Evolutionary conservation across 371 early-diverging fungal genomes (phyloP), one percentile per base, ranked within the genome.

Genomic region (Circinella umbellata): DNA sequence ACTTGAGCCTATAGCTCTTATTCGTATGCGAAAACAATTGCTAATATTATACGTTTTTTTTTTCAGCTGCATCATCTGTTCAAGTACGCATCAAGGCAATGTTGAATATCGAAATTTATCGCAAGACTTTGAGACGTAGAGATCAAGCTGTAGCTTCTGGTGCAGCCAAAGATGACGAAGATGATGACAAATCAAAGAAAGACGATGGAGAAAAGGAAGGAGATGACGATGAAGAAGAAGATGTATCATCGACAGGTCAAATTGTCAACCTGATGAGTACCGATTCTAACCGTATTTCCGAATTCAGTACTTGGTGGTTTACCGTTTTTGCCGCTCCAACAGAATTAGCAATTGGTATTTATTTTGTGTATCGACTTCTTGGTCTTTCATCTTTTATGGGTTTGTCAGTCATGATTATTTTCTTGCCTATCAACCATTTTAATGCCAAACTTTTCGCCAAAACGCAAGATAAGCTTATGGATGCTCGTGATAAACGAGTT

Each of bases 251-350:
- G 3, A 77, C 86, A 5, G 96, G 96, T 34, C 89, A 88, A 35
- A 86, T 97, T 64, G 92, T 92, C 71, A 97, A 93, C 73, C 72
- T 97, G 65, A 91, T 96, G 77, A 91, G 95, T n/a, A 91, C 95
- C 1, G 97, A 97, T 70, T 73, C 91, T 6, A 81, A 84, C 49
- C 86, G 93, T 53, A 82, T 96, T 34, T 77, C 87, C 11, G 83
- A 86, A 18, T 80, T 88, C 34, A 67, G 79, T 57, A 81, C 84
- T 60, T 88, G 87, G 73, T 78, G 90, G 78, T 80, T 84, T 69
- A 71, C 80, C 3, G 66, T 86, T 11, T 77, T 89, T 38, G 81
- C 83, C 4, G 80, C 83, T 2, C 91, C 92, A 38, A 80, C 86
- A 27, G 87, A 88, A 61, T 79, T 92, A 2, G 49, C 70, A 0